Evolutionary conservation across 2,329 filamentous ascomycete genomes (phyloP).

Genomic region (Monosporascus sp.): DNA sequence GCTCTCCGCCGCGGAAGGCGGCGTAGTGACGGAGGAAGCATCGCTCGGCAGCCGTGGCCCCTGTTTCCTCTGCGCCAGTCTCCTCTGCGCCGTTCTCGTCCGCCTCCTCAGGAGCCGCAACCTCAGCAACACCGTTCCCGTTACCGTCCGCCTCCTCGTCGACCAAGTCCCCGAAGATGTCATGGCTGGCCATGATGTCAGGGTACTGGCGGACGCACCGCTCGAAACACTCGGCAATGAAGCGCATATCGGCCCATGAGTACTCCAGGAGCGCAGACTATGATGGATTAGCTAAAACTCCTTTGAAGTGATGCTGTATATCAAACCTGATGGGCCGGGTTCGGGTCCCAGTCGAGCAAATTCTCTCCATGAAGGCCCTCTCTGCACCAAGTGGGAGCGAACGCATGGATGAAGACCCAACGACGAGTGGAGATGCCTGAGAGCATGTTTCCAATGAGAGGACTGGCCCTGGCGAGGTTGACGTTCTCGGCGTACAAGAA

Average conservation of each 20-base stretch:
- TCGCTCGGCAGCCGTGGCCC: not conserved
- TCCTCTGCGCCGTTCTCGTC: no score
- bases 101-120: not conserved
- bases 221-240: conserved; percentile 43
- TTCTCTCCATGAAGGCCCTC: conserved; percentile 11
- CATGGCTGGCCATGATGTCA: not conserved
- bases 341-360: conserved; percentile 24
- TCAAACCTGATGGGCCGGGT: conserved; percentile 40
- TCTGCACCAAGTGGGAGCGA: conserved; percentile 35
- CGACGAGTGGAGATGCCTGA: conserved; percentile 31
- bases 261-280: conserved; percentile 39
- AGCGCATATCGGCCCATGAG: conserved; percentile 38
- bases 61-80: not conserved
- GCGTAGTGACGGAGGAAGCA: not conserved
- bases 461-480: conserved; percentile 39
- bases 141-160: not conserved
- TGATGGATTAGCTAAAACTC: conserved; percentile 1
- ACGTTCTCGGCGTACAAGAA: conserved; percentile 45
- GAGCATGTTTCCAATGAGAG: conserved; percentile 39
- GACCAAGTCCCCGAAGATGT: not conserved
- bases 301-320: not conserved
- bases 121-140: not conserved
- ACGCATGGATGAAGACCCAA: conserved; percentile 30
- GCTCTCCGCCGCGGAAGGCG: not conserved
- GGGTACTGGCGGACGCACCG: conserved; percentile 35